A percentile compares a stretch with the other conserved stretches of the same genome.
phyloP scores from a whole-genome alignment of 1,139 yeast species.

The Pichia inconspicua region DNA sequence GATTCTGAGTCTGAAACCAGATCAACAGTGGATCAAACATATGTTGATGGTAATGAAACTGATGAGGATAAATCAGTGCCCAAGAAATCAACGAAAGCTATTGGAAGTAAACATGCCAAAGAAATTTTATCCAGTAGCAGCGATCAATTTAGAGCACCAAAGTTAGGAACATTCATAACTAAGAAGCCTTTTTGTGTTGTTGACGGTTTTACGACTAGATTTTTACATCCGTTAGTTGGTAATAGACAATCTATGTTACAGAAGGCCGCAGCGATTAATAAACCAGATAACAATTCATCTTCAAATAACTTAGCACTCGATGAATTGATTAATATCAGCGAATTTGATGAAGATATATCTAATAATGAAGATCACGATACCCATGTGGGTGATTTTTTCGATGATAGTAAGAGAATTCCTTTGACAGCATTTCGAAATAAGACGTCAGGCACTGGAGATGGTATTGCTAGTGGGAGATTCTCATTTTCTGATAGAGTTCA shows the following conservation, averaged over 20 bases:
- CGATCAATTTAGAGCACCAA: slow-evolving; percentile 83
- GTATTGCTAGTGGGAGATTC: slow-evolving; percentile 17
- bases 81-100: slow-evolving; percentile 47
- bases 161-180: slow-evolving; percentile 87
- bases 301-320: slow-evolving; percentile 36
- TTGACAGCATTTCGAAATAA: slow-evolving; percentile 85
- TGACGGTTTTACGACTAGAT: slow-evolving; percentile 85
- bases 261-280: slow-evolving; percentile 19
- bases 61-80: slow-evolving; percentile 82
- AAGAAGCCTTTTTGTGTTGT: slow-evolving; percentile 82
- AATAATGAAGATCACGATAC: slow-evolving; percentile 27
- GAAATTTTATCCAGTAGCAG: slow-evolving; percentile 83
- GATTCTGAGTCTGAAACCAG: slow-evolving; percentile 14
- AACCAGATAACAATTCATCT: slow-evolving; percentile 1
- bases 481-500: slow-evolving; percentile 17
- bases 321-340: slow-evolving; percentile 81
- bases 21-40: slow-evolving; percentile 6
- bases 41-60: slow-evolving; percentile 64
- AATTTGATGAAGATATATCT: slow-evolving; percentile 58
- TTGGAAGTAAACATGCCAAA: slow-evolving; percentile 74
- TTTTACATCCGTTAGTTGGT: slow-evolving; percentile 40
- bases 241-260: slow-evolving; percentile 22
- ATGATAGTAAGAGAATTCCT: slow-evolving; percentile 56
- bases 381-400: slow-evolving; percentile 35
- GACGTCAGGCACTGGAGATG: slow-evolving; percentile 36